Conservation (phyloP, 73 alveolate species). For the Paramecium tetraurelia region DNA sequence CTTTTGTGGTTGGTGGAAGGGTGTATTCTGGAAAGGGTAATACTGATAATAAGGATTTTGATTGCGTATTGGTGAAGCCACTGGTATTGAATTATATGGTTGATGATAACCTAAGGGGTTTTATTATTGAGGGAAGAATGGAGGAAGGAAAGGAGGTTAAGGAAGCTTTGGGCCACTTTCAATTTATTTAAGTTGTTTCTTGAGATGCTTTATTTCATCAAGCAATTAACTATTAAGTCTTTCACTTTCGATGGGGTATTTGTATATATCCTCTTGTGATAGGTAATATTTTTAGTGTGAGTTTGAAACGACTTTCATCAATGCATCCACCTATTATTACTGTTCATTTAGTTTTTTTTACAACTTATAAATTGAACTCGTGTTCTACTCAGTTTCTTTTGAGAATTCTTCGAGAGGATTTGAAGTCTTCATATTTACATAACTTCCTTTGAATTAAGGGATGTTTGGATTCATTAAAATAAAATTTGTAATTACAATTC, state of each 20-base stretch:
- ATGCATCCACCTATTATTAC: not conserved
- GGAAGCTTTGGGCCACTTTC: not conserved
- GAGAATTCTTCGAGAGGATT: not conserved
- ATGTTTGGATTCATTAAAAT: not conserved
- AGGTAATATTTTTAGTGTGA: not conserved
- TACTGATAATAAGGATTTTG: not conserved
- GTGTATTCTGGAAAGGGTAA: not conserved
- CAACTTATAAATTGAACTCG: not conserved
- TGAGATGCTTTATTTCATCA: not conserved
- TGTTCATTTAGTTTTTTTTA: not conserved
- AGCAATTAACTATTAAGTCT: not conserved
- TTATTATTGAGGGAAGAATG: not conserved
- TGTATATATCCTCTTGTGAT: not conserved
- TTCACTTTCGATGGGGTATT: not conserved
- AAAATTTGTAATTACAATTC: not conserved
- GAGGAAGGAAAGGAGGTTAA: not conserved
- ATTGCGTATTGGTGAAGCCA: not conserved
- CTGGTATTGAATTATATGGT: not conserved
- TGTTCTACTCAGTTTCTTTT: not conserved
- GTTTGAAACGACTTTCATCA: not conserved
- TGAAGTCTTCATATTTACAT: not conserved
- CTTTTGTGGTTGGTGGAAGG: not conserved
- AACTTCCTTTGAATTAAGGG: not conserved
- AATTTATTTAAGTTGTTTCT: not conserved
- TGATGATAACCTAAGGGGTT: not conserved